Conservation (phyloP, 129 eudicot genomes). For the Escallonia herrerae region DNA sequence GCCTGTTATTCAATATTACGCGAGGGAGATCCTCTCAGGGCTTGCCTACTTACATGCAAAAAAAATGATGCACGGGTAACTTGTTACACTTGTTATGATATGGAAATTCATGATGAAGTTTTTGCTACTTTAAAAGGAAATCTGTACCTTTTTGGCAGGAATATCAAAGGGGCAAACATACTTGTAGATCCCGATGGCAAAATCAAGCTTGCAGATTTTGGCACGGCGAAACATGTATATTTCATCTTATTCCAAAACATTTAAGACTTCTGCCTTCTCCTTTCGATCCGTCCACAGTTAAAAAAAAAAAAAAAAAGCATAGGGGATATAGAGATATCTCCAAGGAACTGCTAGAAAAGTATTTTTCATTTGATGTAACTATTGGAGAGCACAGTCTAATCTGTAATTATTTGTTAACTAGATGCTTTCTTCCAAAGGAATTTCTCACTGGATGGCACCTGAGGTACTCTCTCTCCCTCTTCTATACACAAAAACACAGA, state of each 20-base stretch:
- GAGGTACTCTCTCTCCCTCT: constrained; percentile 46
- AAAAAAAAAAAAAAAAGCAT: neutral
- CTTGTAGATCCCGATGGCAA: constrained; percentile 91
- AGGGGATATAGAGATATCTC: neutral
- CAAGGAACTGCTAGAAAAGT: neutral
- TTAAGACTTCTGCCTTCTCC: neutral
- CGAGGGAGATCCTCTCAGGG: constrained; percentile 78
- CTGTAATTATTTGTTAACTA: constrained; percentile 21
- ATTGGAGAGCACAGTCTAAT: constrained; percentile 4
- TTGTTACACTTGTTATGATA: constrained; percentile 5
- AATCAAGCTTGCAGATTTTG: constrained; percentile 96
- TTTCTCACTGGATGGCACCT: constrained; percentile 99
- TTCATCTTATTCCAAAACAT: neutral
- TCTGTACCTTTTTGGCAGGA: constrained; percentile 38
- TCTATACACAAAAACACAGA: neutral
- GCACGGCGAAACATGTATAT: constrained; percentile 98
- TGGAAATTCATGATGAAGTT: neutral
- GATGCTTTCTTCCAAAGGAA: constrained; percentile 98
- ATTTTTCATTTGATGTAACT: neutral
- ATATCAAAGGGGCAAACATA: constrained; percentile 96
- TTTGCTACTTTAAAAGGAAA: constrained; percentile 7
- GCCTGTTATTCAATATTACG: constrained; percentile 89
- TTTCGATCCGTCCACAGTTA: neutral
- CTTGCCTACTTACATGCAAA: constrained; percentile 79
- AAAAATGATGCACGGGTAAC: constrained; percentile 82